Conservation (phyloP, 306 rosid species). For the Vachellia pachyceras region DNA sequence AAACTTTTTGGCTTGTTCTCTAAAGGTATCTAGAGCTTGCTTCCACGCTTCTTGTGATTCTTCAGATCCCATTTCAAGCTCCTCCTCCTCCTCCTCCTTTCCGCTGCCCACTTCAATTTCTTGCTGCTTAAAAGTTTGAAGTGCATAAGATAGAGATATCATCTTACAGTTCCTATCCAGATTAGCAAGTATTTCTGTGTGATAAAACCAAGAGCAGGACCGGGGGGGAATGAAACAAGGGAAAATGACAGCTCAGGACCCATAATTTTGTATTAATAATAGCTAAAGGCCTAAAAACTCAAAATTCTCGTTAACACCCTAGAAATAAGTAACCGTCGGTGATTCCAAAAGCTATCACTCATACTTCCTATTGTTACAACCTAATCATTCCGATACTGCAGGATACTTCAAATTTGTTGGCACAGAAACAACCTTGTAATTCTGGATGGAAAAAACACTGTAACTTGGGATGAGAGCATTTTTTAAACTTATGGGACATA, state of each 20-base stretch:
- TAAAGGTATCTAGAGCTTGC: conserved; percentile 72
- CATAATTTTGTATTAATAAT: neutral
- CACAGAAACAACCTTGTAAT: neutral
- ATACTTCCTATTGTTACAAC: neutral
- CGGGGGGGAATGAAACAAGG: neutral
- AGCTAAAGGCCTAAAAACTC: neutral
- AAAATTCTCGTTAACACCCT: neutral
- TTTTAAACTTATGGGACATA: neutral
- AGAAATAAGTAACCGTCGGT: neutral
- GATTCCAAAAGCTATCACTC: neutral
- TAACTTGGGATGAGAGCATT: neutral
- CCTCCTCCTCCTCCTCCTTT: too few species aligned
- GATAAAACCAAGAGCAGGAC: neutral
- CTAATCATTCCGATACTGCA: too few species aligned
- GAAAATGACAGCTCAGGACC: neutral
- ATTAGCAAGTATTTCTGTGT: neutral
- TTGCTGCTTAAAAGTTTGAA: conserved; percentile 46
- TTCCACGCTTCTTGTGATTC: conserved; percentile 86
- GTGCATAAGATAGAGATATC: neutral
- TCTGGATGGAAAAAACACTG: neutral
- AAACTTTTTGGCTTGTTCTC: conserved; percentile 80
- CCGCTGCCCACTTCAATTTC: conserved; percentile 66
- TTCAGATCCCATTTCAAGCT: conserved; percentile 46
- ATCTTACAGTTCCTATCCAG: conserved; percentile 24
- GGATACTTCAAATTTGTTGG: neutral